Evolutionary conservation across 257 asterid genomes (phyloP), one percentile per base, ranked within the genome.

Genomic region (Linaria vulgaris): DNA sequence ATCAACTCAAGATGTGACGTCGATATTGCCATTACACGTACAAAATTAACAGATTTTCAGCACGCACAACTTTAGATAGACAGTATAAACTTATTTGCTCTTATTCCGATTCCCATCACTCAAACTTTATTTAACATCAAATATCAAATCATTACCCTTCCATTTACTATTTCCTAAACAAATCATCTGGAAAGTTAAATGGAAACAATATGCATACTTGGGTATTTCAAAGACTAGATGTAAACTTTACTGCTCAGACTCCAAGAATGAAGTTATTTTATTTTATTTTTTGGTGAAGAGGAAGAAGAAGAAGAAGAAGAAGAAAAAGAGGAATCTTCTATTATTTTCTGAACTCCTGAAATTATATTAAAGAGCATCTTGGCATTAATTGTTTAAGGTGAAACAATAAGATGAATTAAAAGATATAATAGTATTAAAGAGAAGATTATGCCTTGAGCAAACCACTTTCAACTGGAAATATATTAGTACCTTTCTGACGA

Each of bases 401-500:
- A 31, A 12, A 51, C 23, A 25, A 31, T 11, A 34, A 38, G 14
- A 17, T 21, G n/a, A 25, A 30, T 12, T 17, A 61, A 19, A 59
- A 39, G 10, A 64, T n/a, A 7, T 1, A 38, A 13, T 7, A 19
- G 1, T 43, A 9, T 12, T 16, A 27, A 30, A 4, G 15, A 60
- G 17, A 27, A 10, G 44, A 7, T n/a, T 14, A 41, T 0, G 16
- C 6, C 23, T 19, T 17, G 16, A 56, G 45, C 10, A 34, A 52
- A 27, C 45, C 19, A 47, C 43, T 25, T 37, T 23, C 13, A 12
- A 6, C 24, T n/a, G 49, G 19, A 14, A 48, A 12, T 49, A 64
- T 41, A 51, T 24, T 16, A 21, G 21, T 82, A 92, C 99, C 99
- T 87, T 86, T 63, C 79, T 87, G 51, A 92, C 76, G 65, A 85